phyloP scores from a whole-genome alignment of 1,284 basidiomycete species.

The Taiwanofungus camphoratus region DNA sequence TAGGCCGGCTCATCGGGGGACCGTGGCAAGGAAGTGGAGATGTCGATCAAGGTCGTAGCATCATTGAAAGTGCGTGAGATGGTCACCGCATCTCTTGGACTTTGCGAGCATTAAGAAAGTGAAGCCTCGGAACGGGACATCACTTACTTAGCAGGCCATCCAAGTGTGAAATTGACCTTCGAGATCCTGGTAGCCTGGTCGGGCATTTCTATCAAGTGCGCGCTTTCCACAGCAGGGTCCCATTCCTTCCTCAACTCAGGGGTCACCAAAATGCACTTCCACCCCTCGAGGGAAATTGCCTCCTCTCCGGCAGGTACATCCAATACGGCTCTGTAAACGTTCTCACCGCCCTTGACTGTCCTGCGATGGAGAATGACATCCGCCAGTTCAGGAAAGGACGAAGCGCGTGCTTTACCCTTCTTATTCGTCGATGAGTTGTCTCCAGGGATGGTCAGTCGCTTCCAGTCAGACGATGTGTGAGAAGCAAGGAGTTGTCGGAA shows the following conservation, averaged over 20 bases:
- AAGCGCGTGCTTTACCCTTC: conserved; percentile 56
- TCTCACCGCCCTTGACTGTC: conserved; percentile 59
- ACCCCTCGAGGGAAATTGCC: conserved; percentile 65
- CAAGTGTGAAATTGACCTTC: conserved; percentile 87
- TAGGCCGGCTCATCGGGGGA: conserved; percentile 91
- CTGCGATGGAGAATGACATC: conserved; percentile 71
- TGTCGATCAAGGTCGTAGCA: conserved; percentile 80
- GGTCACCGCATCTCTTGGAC: conserved; percentile 88
- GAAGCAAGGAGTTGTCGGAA: conserved; percentile 68
- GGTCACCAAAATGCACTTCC: conserved; percentile 79
- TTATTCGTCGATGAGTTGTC: conserved; percentile 36
- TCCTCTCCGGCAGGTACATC: conserved; percentile 70
- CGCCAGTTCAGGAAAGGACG: conserved; percentile 48
- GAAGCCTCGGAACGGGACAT: conserved; percentile 11
- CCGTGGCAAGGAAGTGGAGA: conserved; percentile 93
- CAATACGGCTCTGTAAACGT: conserved; percentile 76
- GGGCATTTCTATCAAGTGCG: conserved; percentile 80
- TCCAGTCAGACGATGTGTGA: conserved; percentile 62
- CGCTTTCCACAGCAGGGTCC: conserved; percentile 89
- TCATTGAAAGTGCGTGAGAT: conserved; percentile 85
- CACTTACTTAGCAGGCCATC: conserved; percentile 93
- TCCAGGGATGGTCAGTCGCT: conserved; percentile 47
- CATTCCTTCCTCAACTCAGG: conserved; percentile 85
- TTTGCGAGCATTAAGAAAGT: conserved; percentile 30
- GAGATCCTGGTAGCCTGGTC: conserved; percentile 82